A percentile compares a stretch with the other conserved stretches of the same genome.
Conservation (phyloP, 495 filamentous ascomycete genomes). For the Xylaria curta region DNA sequence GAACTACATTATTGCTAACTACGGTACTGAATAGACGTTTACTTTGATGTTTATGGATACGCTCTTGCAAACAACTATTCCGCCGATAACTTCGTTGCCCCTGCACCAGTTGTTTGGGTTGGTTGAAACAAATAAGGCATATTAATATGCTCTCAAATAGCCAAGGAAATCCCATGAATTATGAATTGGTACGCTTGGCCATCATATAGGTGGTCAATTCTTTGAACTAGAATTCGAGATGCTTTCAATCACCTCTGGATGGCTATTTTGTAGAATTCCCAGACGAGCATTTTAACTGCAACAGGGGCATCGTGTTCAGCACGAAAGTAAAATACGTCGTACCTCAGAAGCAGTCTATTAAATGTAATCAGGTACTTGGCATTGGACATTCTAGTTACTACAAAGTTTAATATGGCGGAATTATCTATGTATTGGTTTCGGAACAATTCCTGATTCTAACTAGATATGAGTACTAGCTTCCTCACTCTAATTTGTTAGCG, state of each 20-base stretch:
- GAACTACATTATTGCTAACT: background rate
- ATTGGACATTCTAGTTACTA: background rate
- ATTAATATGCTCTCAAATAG: background rate
- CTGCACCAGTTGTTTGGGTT: background rate
- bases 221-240: background rate
- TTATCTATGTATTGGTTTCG: background rate
- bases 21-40: background rate
- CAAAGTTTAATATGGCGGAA: background rate
- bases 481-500: background rate
- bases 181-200: background rate
- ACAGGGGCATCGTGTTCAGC: background rate
- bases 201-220: background rate
- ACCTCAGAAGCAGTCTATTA: background rate
- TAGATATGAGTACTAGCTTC: background rate
- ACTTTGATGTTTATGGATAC: background rate
- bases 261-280: background rate
- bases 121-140: background rate
- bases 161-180: background rate
- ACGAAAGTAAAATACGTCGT: background rate
- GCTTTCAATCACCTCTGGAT: background rate
- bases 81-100: background rate
- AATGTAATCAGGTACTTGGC: background rate
- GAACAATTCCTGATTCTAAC: background rate
- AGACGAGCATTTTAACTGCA: background rate
- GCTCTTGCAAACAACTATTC: background rate